phyloP scores from a whole-genome alignment of 1,139 yeast genomes.

The Saccharomycopsis crataegensis region DNA sequence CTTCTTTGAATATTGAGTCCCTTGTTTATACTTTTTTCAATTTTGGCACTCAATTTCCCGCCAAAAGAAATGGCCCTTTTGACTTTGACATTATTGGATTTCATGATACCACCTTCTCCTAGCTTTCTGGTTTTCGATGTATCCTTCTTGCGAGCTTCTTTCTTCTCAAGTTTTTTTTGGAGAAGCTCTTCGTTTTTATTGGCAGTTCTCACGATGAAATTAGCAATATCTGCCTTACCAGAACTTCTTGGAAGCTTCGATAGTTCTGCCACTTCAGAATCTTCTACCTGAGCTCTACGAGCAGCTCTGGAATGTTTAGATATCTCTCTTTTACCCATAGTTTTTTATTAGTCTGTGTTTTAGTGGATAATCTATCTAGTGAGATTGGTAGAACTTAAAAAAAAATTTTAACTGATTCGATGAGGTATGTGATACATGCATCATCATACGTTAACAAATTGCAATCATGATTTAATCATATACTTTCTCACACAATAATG shows the following conservation, averaged over 20 bases:
- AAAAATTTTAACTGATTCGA: not conserved
- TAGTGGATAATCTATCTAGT: not conserved
- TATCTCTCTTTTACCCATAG: conserved; percentile 17
- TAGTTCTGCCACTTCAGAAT: conserved; percentile 14
- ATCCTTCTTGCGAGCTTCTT: conserved; percentile 1
- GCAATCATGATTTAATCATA: not conserved
- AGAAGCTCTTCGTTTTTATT: conserved; percentile 18
- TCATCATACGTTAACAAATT: not conserved
- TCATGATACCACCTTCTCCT: not conserved
- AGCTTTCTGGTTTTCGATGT: not conserved
- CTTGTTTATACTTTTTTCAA: conserved; percentile 15
- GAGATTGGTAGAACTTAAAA: not conserved
- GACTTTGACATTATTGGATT: conserved; percentile 1
- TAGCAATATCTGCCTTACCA: conserved; percentile 16
- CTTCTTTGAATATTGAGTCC: conserved; percentile 13
- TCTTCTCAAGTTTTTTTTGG: conserved; percentile 14
- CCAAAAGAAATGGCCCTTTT: conserved; percentile 14
- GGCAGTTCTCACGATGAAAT: conserved; percentile 17
- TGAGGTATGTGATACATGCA: conserved; percentile 2
- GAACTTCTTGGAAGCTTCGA: conserved; percentile 19
- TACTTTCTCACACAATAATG: too few relatives aligned
- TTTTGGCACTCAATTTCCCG: conserved; percentile 16
- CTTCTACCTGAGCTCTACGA: conserved; percentile 14
- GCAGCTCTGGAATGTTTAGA: conserved; percentile 20
- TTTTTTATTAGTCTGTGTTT: not conserved